Conservation (phyloP, 768 basidiomycete genomes). For the Rubroboletus satanas region DNA sequence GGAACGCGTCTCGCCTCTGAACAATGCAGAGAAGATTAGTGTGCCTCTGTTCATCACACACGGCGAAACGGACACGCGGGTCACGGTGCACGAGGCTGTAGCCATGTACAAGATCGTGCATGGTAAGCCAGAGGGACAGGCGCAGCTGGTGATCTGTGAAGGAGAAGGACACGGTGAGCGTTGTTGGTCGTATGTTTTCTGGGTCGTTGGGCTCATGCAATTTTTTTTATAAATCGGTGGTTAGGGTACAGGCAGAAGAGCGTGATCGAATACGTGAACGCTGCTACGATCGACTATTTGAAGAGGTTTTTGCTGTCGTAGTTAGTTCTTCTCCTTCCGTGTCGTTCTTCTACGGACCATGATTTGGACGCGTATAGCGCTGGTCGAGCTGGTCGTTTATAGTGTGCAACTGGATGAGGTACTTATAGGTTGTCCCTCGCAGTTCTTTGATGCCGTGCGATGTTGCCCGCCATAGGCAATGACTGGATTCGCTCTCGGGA, state of each 20-base stretch:
- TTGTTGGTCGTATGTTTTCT: background rate
- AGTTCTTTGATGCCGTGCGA: background rate
- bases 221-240: background rate
- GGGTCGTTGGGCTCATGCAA: slow-evolving; percentile 1
- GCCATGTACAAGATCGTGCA: slow-evolving; percentile 35
- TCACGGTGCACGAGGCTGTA: slow-evolving; percentile 38
- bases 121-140: slow-evolving; percentile 21
- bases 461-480: background rate
- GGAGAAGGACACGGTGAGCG: slow-evolving; percentile 41
- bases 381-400: slow-evolving; percentile 1
- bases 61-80: slow-evolving; percentile 39
- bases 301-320: slow-evolving; percentile 32
- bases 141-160: slow-evolving; percentile 39
- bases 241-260: slow-evolving; percentile 42
- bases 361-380: background rate
- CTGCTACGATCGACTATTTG: slow-evolving; percentile 37
- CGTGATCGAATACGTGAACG: slow-evolving; percentile 41
- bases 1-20: slow-evolving; percentile 39
- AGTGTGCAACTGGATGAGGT: background rate
- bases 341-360: background rate
- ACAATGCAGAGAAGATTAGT: slow-evolving; percentile 33
- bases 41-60: slow-evolving; percentile 40
- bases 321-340: slow-evolving; percentile 4
- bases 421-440: background rate
- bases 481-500: background rate